These are phyloP conservation scores for Chaetothyriales sp. DNA, from an alignment of 2,329 filamentous ascomycete genomes.

Conservation along the genomic window DNA sequence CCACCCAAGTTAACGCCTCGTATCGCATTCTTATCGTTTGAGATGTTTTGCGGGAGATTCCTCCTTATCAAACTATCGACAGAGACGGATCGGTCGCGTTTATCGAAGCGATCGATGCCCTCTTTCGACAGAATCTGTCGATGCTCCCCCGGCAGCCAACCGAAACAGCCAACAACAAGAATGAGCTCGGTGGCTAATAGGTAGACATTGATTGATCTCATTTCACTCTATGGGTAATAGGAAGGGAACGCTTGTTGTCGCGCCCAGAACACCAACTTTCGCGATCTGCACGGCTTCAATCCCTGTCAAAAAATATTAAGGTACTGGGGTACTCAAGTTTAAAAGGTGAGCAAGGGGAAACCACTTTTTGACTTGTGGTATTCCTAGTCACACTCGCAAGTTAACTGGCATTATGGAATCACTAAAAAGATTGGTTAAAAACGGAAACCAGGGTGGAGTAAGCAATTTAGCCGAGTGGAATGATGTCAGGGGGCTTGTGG, in stretches of 20 bases:
- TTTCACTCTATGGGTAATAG: background rate
- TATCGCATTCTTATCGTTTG: constrained; percentile 16
- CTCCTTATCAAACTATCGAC: background rate
- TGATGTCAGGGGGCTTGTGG: too few relatives aligned
- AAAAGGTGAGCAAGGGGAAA: background rate
- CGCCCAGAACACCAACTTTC: background rate
- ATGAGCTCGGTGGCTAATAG: background rate
- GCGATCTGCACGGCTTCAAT: too few relatives aligned
- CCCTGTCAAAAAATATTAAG: too few relatives aligned
- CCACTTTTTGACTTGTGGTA: background rate
- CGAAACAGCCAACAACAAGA: constrained; percentile 5
- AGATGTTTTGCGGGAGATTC: background rate
- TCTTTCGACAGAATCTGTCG: constrained; percentile 17
- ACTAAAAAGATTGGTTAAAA: background rate
- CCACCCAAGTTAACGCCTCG: constrained; percentile 44
- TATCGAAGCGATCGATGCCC: constrained; percentile 19
- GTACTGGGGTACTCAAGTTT: background rate
- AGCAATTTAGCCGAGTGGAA: too few relatives aligned
- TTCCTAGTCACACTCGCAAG: background rate
- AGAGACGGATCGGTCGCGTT: background rate
- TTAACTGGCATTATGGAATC: background rate
- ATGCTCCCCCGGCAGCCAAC: constrained; percentile 21
- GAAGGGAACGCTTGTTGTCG: background rate
- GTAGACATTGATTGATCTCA: background rate
- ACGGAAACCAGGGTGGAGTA: background rate